Evolutionary conservation across 768 basidiomycete species (phyloP).

Genomic region (Terana coerulea): DNA sequence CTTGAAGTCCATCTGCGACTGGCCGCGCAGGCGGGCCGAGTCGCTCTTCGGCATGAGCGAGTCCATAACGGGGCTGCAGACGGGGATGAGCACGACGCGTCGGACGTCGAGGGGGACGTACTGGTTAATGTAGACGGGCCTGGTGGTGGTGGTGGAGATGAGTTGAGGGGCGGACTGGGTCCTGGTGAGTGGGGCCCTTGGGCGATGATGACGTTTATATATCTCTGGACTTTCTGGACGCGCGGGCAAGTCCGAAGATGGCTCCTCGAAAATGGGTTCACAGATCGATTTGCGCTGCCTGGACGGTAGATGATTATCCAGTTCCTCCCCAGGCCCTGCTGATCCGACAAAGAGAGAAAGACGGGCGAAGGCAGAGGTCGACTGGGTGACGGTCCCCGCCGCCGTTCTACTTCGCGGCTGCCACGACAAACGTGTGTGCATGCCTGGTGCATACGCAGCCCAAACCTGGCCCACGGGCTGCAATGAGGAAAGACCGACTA

Average conservation of each 20-base stretch:
- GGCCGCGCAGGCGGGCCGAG: conserved; percentile 69
- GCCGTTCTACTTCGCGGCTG: conserved; percentile 1
- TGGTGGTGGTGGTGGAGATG: conserved; percentile 58
- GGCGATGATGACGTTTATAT: conserved; percentile 64
- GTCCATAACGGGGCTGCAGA: conserved; percentile 40
- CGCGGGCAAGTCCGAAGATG: conserved; percentile 27
- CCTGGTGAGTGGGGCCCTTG: conserved; percentile 40
- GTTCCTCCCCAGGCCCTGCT: not conserved
- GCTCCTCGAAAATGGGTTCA: conserved; percentile 51
- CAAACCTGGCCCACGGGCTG: not conserved
- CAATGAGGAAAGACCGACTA: not conserved
- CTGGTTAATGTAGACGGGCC: conserved; percentile 18
- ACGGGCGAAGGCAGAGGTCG: conserved; percentile 13
- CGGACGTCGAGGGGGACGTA: conserved; percentile 17
- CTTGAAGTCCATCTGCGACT: conserved; percentile 91
- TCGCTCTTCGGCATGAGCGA: conserved; percentile 56
- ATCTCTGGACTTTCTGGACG: conserved; percentile 29
- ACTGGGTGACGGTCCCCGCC: conserved; percentile 1
- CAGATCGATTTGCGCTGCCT: conserved; percentile 26
- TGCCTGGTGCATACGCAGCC: not conserved
- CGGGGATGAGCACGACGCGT: conserved; percentile 23
- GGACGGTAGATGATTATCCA: conserved; percentile 5
- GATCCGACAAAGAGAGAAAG: conserved; percentile 10
- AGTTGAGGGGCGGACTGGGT: conserved; percentile 50
- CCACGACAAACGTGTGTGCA: conserved; percentile 19